Evolutionary conservation across 805 yeast genomes (phyloP).

Genomic region (Martiniozyma abietophila): DNA sequence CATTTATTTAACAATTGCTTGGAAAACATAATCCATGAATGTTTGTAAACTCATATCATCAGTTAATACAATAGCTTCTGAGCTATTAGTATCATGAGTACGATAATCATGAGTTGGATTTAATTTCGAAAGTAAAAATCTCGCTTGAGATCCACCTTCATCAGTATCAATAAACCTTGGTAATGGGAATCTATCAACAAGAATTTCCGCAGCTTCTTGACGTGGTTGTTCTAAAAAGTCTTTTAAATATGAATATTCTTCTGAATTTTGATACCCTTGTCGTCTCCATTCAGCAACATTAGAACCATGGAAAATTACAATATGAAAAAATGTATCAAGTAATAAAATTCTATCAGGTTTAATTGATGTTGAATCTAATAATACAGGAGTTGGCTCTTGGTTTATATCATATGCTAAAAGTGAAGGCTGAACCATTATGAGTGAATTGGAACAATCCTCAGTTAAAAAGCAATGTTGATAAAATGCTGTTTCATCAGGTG

Average conservation of each 20-base stretch:
- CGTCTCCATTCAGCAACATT: constrained; percentile 60
- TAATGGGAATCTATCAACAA: constrained; percentile 59
- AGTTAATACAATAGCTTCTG: constrained; percentile 36
- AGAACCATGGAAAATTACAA: constrained; percentile 58
- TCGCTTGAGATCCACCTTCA: constrained; percentile 69
- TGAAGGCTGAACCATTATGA: constrained; percentile 65
- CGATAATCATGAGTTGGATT: constrained; percentile 57
- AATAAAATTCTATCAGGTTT: constrained; percentile 47
- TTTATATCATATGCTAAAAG: constrained; percentile 49
- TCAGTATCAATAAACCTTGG: constrained; percentile 68
- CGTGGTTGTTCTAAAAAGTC: constrained; percentile 54
- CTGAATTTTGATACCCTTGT: constrained; percentile 51
- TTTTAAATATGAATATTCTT: constrained; percentile 50
- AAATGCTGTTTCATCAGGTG: constrained; percentile 65
- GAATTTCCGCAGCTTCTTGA: constrained; percentile 53
- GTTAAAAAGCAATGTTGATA: constrained; percentile 52
- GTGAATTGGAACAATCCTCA: constrained; percentile 51
- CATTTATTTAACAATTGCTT: constrained; percentile 23
- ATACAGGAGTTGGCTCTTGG: constrained; percentile 52
- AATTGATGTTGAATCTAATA: constrained; percentile 55
- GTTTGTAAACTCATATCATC: constrained; percentile 52
- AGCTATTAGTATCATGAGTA: constrained; percentile 18
- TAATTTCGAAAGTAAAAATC: constrained; percentile 59
- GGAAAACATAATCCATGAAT: constrained; percentile 46
- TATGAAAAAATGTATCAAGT: constrained; percentile 62